These are phyloP conservation scores for Paramecium pentaurelia DNA, from an alignment of 73 alveolate genomes.

Conservation along the genomic window DNA sequence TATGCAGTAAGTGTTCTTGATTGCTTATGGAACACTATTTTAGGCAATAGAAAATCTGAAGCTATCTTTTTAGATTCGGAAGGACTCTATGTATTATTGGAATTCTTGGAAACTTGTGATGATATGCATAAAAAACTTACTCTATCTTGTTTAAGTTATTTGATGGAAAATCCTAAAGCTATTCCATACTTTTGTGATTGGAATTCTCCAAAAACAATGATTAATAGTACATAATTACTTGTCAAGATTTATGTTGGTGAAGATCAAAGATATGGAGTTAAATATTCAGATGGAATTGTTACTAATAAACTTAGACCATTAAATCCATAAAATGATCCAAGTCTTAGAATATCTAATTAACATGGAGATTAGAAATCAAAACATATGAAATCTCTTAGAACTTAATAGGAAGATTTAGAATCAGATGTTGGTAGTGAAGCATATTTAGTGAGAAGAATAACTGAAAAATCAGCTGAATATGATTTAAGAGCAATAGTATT, in stretches of 20 bases:
- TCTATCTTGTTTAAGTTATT: conserved; percentile 84
- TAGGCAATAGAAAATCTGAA: conserved; percentile 88
- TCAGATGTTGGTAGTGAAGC: conserved; percentile 65
- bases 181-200: conserved; percentile 91
- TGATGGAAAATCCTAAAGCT: conserved; percentile 84
- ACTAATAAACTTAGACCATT: conserved; percentile 82
- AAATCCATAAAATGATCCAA: conserved; percentile 74
- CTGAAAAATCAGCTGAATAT: conserved; percentile 72
- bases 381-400: conserved; percentile 70
- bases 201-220: conserved; percentile 91
- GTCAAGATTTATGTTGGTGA: conserved; percentile 87
- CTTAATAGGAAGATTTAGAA: conserved; percentile 46
- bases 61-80: conserved; percentile 92
- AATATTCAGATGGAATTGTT: conserved; percentile 80
- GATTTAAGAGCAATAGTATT: conserved; percentile 94
- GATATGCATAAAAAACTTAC: conserved; percentile 86
- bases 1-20: conserved; percentile 85
- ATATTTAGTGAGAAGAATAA: conserved; percentile 55
- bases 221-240: conserved; percentile 88
- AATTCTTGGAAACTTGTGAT: conserved; percentile 88
- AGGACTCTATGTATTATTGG: conserved; percentile 91
- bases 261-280: conserved; percentile 84
- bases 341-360: not conserved
- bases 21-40: conserved; percentile 91
- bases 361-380: conserved; percentile 62